phyloP scores from a whole-genome alignment of 164 flowering plant species.

The Nelumbo lutea region DNA sequence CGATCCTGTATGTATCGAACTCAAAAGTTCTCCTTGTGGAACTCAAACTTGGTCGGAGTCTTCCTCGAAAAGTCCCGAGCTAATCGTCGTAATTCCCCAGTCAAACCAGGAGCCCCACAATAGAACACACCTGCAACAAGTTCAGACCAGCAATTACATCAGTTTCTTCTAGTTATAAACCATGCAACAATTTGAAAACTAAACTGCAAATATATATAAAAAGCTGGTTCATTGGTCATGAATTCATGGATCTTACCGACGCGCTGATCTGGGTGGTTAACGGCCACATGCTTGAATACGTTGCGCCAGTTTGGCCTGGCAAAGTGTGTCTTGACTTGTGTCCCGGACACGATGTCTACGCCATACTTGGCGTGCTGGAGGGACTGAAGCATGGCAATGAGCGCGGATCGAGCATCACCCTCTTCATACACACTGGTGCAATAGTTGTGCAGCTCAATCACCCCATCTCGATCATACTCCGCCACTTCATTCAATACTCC shows the following conservation, averaged over 20 bases:
- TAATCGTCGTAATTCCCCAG: slow-evolving; percentile 31
- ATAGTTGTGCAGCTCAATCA: slow-evolving; percentile 64
- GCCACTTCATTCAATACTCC: slow-evolving; percentile 62
- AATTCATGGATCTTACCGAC: slow-evolving; percentile 38
- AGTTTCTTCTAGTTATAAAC: too few species aligned
- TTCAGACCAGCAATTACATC: too few species aligned
- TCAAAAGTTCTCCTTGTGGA: slow-evolving; percentile 65
- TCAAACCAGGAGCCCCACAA: slow-evolving; percentile 44
- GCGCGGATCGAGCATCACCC: slow-evolving; percentile 68
- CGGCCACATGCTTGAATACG: slow-evolving; percentile 46
- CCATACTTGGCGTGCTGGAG: slow-evolving; percentile 62
- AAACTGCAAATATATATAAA: too few species aligned
- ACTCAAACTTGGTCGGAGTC: slow-evolving; percentile 54
- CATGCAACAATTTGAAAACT: too few species aligned
- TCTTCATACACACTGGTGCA: slow-evolving; percentile 72
- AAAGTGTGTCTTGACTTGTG: slow-evolving; percentile 51
- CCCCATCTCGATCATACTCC: slow-evolving; percentile 33
- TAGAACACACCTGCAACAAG: slow-evolving; percentile 49
- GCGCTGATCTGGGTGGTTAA: slow-evolving; percentile 33
- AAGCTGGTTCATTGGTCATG: too few species aligned
- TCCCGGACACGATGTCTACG: slow-evolving; percentile 57
- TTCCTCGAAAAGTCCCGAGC: slow-evolving; percentile 42
- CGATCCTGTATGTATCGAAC: neutral
- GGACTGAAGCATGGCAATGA: slow-evolving; percentile 60
- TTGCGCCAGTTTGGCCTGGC: slow-evolving; percentile 59